A percentile compares a stretch with the other conserved stretches of the same genome.
phyloP scores from a whole-genome alignment of 805 yeast species.

The Spathaspora sp. region DNA sequence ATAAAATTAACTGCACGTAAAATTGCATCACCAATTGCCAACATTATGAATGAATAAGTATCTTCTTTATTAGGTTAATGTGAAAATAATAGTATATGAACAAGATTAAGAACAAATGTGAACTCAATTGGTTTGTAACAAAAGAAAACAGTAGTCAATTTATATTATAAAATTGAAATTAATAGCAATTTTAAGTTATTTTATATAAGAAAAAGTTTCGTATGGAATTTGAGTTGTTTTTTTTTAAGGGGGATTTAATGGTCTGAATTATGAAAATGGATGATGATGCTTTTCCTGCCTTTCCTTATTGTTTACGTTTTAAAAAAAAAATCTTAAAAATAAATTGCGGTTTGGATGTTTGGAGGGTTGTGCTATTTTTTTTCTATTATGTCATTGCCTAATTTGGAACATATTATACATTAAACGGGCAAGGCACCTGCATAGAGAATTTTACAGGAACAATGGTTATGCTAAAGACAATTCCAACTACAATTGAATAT shows the following conservation, averaged over 20 bases:
- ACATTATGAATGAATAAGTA: constrained; percentile 29
- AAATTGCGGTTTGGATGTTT: not conserved
- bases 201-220: not conserved
- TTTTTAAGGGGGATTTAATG: not conserved
- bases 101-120: not conserved
- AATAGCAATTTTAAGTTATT: not conserved
- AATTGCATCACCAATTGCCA: constrained; percentile 70
- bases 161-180: not conserved
- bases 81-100: not conserved
- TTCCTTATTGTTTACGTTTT: not conserved
- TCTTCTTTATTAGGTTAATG: not conserved
- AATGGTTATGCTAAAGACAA: not conserved
- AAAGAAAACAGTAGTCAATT: not conserved
- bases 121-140: not conserved
- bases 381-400: not conserved
- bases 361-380: not conserved
- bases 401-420: not conserved
- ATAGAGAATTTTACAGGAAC: not conserved
- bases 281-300: not conserved
- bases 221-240: not conserved
- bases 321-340: not conserved
- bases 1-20: constrained; percentile 74
- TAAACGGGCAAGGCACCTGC: not conserved
- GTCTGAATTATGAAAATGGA: not conserved
- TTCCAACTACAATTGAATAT: not conserved